These are phyloP conservation scores for Pseudocercospora fijiensis DNA, from an alignment of 2,329 filamentous ascomycete species.

Conservation along the genomic window DNA sequence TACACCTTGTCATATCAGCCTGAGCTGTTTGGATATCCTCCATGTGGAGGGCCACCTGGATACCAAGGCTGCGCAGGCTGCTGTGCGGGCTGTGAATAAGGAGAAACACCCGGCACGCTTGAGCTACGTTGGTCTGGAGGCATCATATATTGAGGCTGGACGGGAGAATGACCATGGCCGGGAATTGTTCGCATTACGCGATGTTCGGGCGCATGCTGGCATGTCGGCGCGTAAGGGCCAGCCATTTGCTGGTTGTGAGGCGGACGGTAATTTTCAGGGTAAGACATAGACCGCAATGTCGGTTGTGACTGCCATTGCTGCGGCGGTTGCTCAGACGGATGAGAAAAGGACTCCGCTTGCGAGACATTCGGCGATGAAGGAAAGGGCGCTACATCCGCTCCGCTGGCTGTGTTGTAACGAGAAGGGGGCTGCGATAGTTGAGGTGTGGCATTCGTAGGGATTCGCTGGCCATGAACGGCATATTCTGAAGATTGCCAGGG, in stretches of 20 bases:
- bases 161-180: neutral
- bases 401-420: conserved; percentile 10
- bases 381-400: conserved; percentile 18
- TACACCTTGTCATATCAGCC: neutral
- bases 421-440: conserved; percentile 6
- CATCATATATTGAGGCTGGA: conserved; percentile 12
- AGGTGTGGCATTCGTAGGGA: conserved; percentile 1
- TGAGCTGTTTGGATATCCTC: neutral
- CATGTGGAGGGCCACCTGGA: conserved; percentile 3
- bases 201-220: neutral
- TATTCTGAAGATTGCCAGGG: conserved; percentile 11
- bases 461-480: conserved; percentile 7
- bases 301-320: conserved; percentile 15
- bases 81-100: conserved; percentile 5
- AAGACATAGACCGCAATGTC: conserved; percentile 10
- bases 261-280: conserved; percentile 9
- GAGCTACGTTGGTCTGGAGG: conserved; percentile 15
- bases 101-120: conserved; percentile 7
- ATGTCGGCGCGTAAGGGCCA: neutral
- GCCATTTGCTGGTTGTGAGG: neutral
- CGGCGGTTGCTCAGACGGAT: conserved; percentile 5
- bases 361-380: conserved; percentile 13
- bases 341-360: conserved; percentile 7
- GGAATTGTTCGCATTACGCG: conserved; percentile 1
- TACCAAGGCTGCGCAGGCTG: conserved; percentile 12